phyloP scores from a whole-genome alignment of 768 basidiomycete genomes.

The Hebeloma cylindrosporum region DNA sequence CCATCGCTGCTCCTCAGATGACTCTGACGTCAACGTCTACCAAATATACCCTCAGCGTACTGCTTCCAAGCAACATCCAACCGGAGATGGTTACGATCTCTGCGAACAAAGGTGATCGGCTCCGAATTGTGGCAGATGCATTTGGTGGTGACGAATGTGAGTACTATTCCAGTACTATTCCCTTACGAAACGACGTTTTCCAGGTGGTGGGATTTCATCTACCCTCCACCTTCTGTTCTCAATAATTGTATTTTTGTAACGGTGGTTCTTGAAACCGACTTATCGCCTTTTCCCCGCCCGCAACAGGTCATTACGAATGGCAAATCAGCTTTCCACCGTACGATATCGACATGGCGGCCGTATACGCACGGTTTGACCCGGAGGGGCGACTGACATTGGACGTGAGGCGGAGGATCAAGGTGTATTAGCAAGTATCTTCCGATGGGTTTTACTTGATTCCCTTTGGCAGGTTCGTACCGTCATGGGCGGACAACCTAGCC shows the following conservation, averaged over 20 bases:
- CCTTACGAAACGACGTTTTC: not conserved
- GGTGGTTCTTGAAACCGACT: conserved; percentile 69
- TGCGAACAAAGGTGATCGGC: conserved; percentile 56
- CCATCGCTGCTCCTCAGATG: conserved; percentile 46
- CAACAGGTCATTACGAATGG: conserved; percentile 64
- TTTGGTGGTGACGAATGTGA: conserved; percentile 64
- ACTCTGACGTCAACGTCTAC: conserved; percentile 38
- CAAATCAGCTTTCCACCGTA: conserved; percentile 51
- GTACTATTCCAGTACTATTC: conserved; percentile 22
- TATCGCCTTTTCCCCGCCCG: conserved; percentile 51
- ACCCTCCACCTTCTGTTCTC: not conserved
- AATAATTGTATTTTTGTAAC: conserved; percentile 3
- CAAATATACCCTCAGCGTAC: conserved; percentile 47
- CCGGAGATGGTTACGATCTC: conserved; percentile 67
- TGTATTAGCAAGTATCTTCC: no score
- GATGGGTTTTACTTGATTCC: no score
- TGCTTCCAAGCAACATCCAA: conserved; percentile 45
- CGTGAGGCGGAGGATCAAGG: conserved; percentile 37
- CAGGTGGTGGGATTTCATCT: no score
- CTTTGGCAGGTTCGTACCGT: no score
- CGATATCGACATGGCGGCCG: conserved; percentile 54
- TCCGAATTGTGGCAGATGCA: conserved; percentile 59
- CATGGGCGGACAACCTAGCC: no score
- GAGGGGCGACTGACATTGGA: conserved; percentile 49
- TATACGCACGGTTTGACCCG: conserved; percentile 49